Evolutionary conservation across 2,329 filamentous ascomycete species (phyloP).

Genomic region (Gaeumannomyces tritici): DNA sequence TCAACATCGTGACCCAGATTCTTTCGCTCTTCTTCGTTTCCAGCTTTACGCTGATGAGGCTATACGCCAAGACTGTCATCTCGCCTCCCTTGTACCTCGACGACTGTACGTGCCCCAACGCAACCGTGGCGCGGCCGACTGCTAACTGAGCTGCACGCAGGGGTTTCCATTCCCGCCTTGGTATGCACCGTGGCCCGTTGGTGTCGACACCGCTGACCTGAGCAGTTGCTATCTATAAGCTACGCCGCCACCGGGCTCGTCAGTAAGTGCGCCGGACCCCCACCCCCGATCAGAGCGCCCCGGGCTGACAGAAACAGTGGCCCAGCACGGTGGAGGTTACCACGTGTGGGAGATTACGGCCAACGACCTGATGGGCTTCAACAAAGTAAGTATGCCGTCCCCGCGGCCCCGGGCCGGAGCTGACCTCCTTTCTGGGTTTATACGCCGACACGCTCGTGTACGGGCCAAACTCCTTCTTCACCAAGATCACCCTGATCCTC

Average conservation of each 20-base stretch:
- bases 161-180: neutral
- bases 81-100: neutral
- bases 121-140: too few species aligned
- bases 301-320: neutral
- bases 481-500: neutral
- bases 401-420: too few species aligned
- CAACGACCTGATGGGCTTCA: neutral
- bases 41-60: neutral
- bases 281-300: too few species aligned
- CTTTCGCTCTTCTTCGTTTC: neutral
- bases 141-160: too few species aligned
- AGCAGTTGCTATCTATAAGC: neutral
- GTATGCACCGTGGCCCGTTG: neutral
- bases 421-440: neutral
- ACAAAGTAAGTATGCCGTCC: neutral
- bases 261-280: neutral
- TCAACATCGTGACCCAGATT: neutral
- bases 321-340: neutral
- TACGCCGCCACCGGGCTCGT: neutral
- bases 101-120: neutral
- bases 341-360: neutral
- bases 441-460: constrained; percentile 1
- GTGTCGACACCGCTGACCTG: too few species aligned
- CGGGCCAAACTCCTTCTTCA: constrained; percentile 1
- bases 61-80: neutral